Evolutionary conservation across 1,139 yeast genomes (phyloP).

Genomic region (Meyerozyma sp.): DNA sequence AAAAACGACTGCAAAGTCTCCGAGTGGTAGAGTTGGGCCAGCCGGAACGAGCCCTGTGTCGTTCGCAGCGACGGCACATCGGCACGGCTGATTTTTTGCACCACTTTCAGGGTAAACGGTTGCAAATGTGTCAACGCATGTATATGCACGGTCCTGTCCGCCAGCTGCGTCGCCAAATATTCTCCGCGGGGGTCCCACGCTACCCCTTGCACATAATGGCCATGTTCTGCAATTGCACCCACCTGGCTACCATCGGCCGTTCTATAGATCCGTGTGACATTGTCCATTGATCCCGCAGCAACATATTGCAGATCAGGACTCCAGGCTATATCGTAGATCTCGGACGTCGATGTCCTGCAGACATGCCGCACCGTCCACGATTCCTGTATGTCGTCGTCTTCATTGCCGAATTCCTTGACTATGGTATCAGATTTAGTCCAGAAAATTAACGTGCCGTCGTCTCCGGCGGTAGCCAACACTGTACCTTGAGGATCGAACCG

Average conservation of each 20-base stretch:
- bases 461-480: conserved; percentile 84
- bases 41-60: not conserved
- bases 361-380: conserved; percentile 61
- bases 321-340: conserved; percentile 89
- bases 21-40: conserved; percentile 58
- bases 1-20: conserved; percentile 89
- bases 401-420: conserved; percentile 52
- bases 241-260: conserved; percentile 55
- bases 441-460: conserved; percentile 80
- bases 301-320: conserved; percentile 73
- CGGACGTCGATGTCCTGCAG: conserved; percentile 60
- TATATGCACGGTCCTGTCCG: conserved; percentile 77
- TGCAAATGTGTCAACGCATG: conserved; percentile 1
- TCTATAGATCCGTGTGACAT: conserved; percentile 64
- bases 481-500: conserved; percentile 69
- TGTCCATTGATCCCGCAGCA: conserved; percentile 92
- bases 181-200: conserved; percentile 87
- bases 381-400: conserved; percentile 49
- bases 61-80: conserved; percentile 30
- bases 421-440: conserved; percentile 64
- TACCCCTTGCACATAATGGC: conserved; percentile 92
- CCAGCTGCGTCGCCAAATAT: conserved; percentile 80
- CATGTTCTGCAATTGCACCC: conserved; percentile 64
- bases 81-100: conserved; percentile 32
- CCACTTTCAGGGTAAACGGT: conserved; percentile 1